These are phyloP conservation scores for Ormosia semicastrata DNA, from an alignment of 306 rosid species.

Conservation along the genomic window DNA sequence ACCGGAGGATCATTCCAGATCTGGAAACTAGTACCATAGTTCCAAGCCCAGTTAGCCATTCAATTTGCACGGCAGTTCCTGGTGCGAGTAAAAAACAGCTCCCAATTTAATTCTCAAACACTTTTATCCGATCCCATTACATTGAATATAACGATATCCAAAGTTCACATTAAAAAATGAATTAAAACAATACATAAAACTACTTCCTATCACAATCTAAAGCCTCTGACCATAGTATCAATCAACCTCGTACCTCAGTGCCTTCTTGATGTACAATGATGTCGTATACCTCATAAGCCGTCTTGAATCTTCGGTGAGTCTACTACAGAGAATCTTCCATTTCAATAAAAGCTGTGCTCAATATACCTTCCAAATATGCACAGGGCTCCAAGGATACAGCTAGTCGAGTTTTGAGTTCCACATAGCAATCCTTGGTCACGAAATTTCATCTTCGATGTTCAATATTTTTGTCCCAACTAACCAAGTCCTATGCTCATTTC, in stretches of 20 bases:
- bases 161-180: background rate
- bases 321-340: background rate
- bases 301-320: background rate
- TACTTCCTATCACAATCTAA: background rate
- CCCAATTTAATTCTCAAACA: background rate
- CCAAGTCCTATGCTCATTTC: background rate
- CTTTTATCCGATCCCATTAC: background rate
- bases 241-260: background rate
- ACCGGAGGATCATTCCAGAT: no score
- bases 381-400: background rate
- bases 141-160: background rate
- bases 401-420: background rate
- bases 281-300: background rate
- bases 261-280: background rate
- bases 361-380: background rate
- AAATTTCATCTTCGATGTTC: conserved; percentile 7
- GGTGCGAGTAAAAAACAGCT: no score
- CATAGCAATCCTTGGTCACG: background rate
- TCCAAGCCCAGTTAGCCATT: no score
- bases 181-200: background rate
- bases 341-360: background rate
- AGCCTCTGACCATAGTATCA: background rate
- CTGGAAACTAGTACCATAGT: no score
- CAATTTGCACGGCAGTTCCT: no score
- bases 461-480: background rate